A percentile compares a stretch with the other conserved stretches of the same genome.
phyloP scores from a whole-genome alignment of 2,329 filamentous ascomycete genomes.

The Venturiaceae sp. region DNA sequence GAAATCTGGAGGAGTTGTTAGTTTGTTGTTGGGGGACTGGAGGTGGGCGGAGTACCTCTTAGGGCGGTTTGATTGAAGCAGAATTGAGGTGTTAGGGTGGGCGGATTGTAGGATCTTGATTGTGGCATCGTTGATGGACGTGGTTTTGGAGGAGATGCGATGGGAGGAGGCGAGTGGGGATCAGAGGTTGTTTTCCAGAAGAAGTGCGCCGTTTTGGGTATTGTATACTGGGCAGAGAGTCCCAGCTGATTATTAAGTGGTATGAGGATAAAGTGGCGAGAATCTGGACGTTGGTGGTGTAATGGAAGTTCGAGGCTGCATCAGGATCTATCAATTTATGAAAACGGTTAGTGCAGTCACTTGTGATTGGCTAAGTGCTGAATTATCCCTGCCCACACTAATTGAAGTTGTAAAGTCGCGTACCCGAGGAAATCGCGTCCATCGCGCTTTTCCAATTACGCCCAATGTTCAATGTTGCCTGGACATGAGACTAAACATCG shows the following conservation, averaged over 20 bases:
- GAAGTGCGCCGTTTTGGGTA: constrained; percentile 9
- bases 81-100: constrained; percentile 36
- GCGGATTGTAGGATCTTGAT: constrained; percentile 30
- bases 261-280: background rate
- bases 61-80: constrained; percentile 43
- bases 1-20: too few species aligned
- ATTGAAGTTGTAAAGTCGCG: too few species aligned
- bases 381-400: too few species aligned
- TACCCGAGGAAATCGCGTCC: too few species aligned
- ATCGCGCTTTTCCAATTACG: too few species aligned
- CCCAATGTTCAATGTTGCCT: too few species aligned
- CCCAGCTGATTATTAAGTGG: background rate
- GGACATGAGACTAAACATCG: too few species aligned
- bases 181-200: constrained; percentile 10
- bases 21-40: constrained; percentile 12
- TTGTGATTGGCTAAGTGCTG: too few species aligned
- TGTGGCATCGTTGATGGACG: constrained; percentile 17
- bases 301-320: too few species aligned
- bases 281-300: background rate
- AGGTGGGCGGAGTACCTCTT: constrained; percentile 26
- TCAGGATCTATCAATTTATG: too few species aligned
- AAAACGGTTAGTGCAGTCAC: too few species aligned
- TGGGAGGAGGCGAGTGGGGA: constrained; percentile 4
- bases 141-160: constrained; percentile 9
- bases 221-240: background rate